Base-by-base conservation (phyloP, 495 filamentous ascomycete genomes). In the Tirmania nivea region DNA sequence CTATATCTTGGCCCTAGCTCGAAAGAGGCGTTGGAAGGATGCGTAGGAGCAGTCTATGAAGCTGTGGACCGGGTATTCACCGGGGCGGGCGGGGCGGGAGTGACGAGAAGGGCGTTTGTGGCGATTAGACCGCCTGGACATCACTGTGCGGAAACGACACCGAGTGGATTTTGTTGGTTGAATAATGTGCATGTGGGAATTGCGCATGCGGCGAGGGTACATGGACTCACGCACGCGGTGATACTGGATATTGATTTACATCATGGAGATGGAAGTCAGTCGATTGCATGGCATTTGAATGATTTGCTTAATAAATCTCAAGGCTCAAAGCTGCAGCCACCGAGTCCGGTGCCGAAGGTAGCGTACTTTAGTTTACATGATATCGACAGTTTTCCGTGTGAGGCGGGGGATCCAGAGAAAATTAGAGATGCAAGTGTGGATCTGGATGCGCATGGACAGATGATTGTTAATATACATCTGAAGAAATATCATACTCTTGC, bases 171-270 rank as follows among this genome's bases (percentile, higher is more conserved):
- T 66, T 97, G 90, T 68, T 97, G 90, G 90, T 66, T 97, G 53
- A 97, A 97, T 66, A 97, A 97, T 64, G 86, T 96, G 8, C 89
- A 95, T 63, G 86, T 96, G 35, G 92, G 90, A 0, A 93, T 96
- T 55, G 83, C 89, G 59, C 82, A 95, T 62, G 90, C 80, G 10
- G 79, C 83, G 5, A 74, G 84, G 54, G 76, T 73, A 50, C 79
- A 94, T 61, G 88, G 83, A 8, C 65, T 96, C 42, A 95, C 87
- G 0, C 90, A 96, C 65, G 89, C 86, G 0, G 90, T 86, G 6
- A 97, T 97, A 57, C 77, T 97, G 58, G 90, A 97, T 66, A 94
- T 96, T 62, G 90, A 97, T 65, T 69, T 97, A 7, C 90, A 97
- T 57, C 90, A 97, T 66, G 90, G 90, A 9, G 90, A 97, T 62